These are phyloP conservation scores for Datisca glomerata DNA, from an alignment of 306 rosid genomes.

Conservation along the genomic window DNA sequence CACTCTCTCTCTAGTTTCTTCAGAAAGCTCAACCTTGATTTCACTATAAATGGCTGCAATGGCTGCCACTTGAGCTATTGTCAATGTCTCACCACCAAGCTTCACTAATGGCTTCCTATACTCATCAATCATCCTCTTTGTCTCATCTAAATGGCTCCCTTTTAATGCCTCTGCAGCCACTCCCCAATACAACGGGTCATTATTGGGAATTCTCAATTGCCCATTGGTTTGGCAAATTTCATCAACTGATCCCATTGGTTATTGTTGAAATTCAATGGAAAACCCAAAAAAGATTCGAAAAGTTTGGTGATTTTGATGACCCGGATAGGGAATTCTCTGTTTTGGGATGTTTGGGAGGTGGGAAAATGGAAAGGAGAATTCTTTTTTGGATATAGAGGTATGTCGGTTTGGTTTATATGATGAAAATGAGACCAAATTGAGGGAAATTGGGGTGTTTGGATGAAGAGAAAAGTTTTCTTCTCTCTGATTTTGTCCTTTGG, in stretches of 20 bases:
- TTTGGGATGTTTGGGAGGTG: background rate
- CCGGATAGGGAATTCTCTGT: too few relatives aligned
- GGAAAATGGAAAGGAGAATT: background rate
- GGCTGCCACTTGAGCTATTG: background rate
- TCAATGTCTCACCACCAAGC: background rate
- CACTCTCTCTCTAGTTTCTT: background rate
- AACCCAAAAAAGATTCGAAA: too few relatives aligned
- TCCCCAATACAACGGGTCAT: constrained; percentile 1
- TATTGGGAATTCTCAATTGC: background rate
- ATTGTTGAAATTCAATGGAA: too few relatives aligned
- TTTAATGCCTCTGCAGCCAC: background rate
- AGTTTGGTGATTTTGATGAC: too few relatives aligned
- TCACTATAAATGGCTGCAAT: background rate
- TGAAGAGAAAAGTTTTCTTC: background rate
- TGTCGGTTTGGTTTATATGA: too few relatives aligned
- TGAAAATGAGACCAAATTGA: too few relatives aligned
- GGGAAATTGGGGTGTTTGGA: background rate
- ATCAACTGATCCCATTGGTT: too few relatives aligned
- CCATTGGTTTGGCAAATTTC: too few relatives aligned
- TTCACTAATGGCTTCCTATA: background rate
- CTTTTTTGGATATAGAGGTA: too few relatives aligned
- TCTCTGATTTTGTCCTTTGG: constrained; percentile 14
- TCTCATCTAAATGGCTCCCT: background rate
- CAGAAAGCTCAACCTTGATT: too few relatives aligned
- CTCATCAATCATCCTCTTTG: background rate